Percentiles rank a stretch among this genome's conserved stretches.
These are phyloP conservation scores for Anisodus tanguticus DNA, from an alignment of 257 asterid species.

Conservation along the genomic window DNA sequence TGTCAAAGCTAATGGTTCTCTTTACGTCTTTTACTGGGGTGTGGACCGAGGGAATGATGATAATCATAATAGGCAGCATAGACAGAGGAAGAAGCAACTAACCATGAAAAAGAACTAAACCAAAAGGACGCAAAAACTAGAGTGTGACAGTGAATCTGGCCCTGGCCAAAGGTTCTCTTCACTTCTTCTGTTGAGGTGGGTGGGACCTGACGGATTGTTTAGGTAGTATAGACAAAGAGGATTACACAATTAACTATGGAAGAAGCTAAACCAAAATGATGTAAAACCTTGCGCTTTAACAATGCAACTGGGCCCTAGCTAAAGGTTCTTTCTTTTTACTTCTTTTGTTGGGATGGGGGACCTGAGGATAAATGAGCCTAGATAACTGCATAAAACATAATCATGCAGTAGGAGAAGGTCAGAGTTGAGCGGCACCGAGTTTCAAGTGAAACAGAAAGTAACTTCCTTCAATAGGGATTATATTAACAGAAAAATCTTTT, in stretches of 20 bases:
- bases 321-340: conserved; percentile 21
- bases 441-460: background rate
- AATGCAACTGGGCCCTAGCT: conserved; percentile 14
- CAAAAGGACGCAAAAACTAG: background rate
- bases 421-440: background rate
- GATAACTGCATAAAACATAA: background rate
- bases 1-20: background rate
- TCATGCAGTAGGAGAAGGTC: background rate
- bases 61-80: conserved; percentile 13
- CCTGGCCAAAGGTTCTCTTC: conserved; percentile 9
- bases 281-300: background rate
- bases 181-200: background rate
- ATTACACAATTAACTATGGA: background rate
- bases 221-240: conserved; percentile 11
- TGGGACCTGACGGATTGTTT: background rate
- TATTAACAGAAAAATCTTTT: conserved; percentile 17
- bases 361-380: background rate
- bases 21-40: background rate
- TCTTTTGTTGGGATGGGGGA: conserved; percentile 12
- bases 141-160: background rate
- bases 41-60: conserved; percentile 18
- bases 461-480: background rate
- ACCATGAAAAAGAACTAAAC: background rate
- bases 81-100: conserved; percentile 19
- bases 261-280: background rate